A percentile compares a stretch with the other conserved stretches of the same genome.
Evolutionary conservation across 164 flowering plant genomes (phyloP).

Genomic region (Cinnamomum micranthum): DNA sequence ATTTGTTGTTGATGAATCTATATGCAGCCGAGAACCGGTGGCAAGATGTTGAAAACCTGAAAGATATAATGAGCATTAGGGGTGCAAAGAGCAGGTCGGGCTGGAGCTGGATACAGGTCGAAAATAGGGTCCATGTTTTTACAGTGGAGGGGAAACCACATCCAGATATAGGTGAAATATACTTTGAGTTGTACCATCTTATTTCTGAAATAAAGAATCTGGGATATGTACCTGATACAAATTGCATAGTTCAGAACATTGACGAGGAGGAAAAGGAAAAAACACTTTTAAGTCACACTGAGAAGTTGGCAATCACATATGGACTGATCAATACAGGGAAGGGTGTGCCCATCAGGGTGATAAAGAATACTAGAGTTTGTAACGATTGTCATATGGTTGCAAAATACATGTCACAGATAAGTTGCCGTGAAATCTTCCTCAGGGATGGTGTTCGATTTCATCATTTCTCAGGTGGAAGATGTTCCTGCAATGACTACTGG

Average conservation of each 20-base stretch:
- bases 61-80: conserved; percentile 29
- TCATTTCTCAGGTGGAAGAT: conserved; percentile 52
- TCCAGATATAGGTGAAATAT: conserved; percentile 52
- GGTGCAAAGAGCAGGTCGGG: conserved; percentile 31
- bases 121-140: conserved; percentile 41
- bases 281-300: conserved; percentile 48
- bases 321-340: conserved; percentile 43
- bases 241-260: conserved; percentile 43
- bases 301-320: conserved; percentile 62
- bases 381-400: conserved; percentile 59
- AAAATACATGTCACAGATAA: conserved; percentile 46
- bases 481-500: conserved; percentile 65
- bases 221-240: conserved; percentile 53
- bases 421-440: conserved; percentile 40
- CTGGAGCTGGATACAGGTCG: conserved; percentile 62
- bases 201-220: conserved; percentile 46
- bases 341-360: conserved; percentile 40
- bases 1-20: conserved; percentile 45
- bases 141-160: conserved; percentile 37
- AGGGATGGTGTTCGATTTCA: conserved; percentile 60
- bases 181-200: conserved; percentile 49
- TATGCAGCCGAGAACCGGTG: conserved; percentile 41
- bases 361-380: conserved; percentile 55
- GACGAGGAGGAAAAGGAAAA: conserved; percentile 48
- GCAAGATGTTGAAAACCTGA: conserved; percentile 45